Base-by-base conservation (phyloP, 768 basidiomycete species). In the Mycena pura region DNA sequence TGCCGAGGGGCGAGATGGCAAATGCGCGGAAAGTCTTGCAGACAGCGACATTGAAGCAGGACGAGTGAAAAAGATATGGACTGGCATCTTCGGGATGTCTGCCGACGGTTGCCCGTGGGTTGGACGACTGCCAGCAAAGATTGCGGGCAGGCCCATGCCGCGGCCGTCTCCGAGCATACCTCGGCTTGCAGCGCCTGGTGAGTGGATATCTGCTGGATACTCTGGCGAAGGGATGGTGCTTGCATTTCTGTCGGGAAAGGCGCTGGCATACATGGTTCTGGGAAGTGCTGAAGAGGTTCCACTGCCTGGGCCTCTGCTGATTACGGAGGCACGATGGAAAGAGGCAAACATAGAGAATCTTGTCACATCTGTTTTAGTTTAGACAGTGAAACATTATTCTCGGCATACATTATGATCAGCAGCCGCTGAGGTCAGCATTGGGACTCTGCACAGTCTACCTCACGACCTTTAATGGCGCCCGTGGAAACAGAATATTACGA, bases 401-500 rank as follows among this genome's bases (percentile, higher is more conserved):
- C 25, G 44, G 44, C 22, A 36, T 17, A 17, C 10, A 36, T 9
- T 9, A 36, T 9, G 17, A 36, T 9, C 17, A 36, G 17, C 17
- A 9, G 17, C 17, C 10, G 17, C 9, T 36, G 9, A 36, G 21
- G 32, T 55, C 44, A 55, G 44, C 54, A 25, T 8, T 24, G 31
- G 45, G 54, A 55, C 43, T 54, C 48, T 51, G 27, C 31, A 19
- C 41, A 31, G 21, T 39, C 55, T 44, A 29, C 46, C 38, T 48
- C 51, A 36, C 57, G 51, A 54, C 45, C 48, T 55, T 62, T 24
- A 31, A 93, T 93, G 92, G 81, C 89, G n/a, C 92, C 92, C n/a
- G 86, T 93, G 19, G 93, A 95, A 71, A 93, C 91, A 13, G 90
- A 90, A 71, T 95, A 92, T 74, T 96, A 95, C 76, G 92, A 94